Percentiles rank a stretch among this genome's conserved stretches.
Conservation (phyloP, 306 rosid species). For the Trifolium pratense region DNA sequence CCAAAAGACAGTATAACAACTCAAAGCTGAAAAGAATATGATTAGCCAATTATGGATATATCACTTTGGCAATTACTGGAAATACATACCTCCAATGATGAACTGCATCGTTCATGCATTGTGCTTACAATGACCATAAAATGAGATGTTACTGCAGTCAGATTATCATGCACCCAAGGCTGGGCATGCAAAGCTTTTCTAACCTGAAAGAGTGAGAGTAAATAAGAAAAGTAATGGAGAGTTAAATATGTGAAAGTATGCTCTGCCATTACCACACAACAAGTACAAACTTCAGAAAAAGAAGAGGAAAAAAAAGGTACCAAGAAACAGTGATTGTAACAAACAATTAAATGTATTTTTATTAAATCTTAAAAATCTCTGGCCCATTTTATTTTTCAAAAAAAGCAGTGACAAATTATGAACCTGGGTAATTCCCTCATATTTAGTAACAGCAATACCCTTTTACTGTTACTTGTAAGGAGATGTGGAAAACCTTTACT, state of each 20-base stretch:
- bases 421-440: not conserved
- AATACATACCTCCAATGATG: constrained; percentile 89
- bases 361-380: not conserved
- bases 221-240: constrained; percentile 36
- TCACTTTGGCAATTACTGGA: constrained; percentile 36
- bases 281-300: not conserved
- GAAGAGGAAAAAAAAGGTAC: not conserved
- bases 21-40: constrained; percentile 1
- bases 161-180: constrained; percentile 62
- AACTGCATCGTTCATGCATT: constrained; percentile 84
- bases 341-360: not conserved
- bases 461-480: constrained; percentile 9
- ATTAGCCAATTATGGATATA: constrained; percentile 20
- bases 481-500: constrained; percentile 1
- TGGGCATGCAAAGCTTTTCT: constrained; percentile 77
- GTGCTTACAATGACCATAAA: constrained; percentile 78
- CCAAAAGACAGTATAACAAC: constrained; percentile 11
- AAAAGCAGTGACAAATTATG: constrained; percentile 1
- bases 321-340: constrained; percentile 1
- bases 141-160: constrained; percentile 69
- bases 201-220: constrained; percentile 60
- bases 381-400: not conserved
- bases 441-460: constrained; percentile 3
- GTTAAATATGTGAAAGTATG: constrained; percentile 30
- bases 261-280: not conserved